A percentile compares a stretch with the other conserved stretches of the same genome.
phyloP scores from a whole-genome alignment of 2,329 filamentous ascomycete genomes.

The Scedosporium aurantiacum region DNA sequence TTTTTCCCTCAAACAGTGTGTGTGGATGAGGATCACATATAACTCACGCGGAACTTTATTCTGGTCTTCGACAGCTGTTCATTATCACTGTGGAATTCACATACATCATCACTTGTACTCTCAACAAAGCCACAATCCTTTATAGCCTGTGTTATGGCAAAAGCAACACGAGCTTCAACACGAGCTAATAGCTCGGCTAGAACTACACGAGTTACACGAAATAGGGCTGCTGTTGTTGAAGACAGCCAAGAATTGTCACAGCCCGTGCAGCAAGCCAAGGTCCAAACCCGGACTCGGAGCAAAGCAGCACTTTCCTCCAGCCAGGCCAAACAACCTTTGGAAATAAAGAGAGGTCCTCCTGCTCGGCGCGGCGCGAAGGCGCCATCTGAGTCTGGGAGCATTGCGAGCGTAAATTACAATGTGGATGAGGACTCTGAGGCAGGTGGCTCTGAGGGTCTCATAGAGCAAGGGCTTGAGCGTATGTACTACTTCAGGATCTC shows the following conservation, averaged over 20 bases:
- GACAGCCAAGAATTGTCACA: not conserved
- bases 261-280: not conserved
- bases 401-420: not conserved
- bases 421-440: not conserved
- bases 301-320: not conserved
- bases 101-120: not conserved
- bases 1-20: too few species aligned
- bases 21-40: too few species aligned
- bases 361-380: not conserved
- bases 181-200: not conserved
- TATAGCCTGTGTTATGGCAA: not conserved
- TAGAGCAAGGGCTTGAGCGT: not conserved
- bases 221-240: not conserved
- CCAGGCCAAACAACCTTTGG: not conserved
- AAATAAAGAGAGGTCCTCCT: not conserved
- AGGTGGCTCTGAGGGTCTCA: not conserved
- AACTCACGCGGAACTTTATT: too few species aligned
- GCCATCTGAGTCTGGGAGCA: not conserved
- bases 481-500: not conserved
- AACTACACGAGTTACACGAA: not conserved
- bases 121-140: not conserved
- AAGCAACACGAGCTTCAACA: not conserved
- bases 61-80: too few species aligned
- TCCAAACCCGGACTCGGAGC: not conserved
- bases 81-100: too few species aligned